Percentiles rank a stretch among this genome's conserved stretches.
Conservation (phyloP, 2,329 filamentous ascomycete species). For the Phialemoniopsis sp. region DNA sequence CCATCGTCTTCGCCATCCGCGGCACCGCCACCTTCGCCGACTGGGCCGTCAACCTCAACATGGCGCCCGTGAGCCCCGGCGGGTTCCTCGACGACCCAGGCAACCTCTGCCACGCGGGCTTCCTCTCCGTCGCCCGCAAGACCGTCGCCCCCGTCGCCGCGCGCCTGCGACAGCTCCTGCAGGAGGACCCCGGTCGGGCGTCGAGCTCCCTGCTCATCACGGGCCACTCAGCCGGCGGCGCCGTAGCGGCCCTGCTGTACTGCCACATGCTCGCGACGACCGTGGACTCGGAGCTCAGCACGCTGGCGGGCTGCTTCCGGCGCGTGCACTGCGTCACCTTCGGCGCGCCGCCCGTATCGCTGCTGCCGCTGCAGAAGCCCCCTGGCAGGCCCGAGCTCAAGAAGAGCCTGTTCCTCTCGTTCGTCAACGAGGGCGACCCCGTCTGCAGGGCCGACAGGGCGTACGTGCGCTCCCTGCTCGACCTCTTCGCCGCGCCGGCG, state of each 20-base stretch:
- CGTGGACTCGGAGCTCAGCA: constrained; percentile 64
- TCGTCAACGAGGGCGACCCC: constrained; percentile 84
- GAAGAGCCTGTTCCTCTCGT: constrained; percentile 73
- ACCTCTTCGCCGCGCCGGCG: constrained; percentile 61
- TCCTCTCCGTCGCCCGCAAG: constrained; percentile 68
- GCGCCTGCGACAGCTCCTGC: constrained; percentile 63
- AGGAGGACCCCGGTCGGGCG: constrained; percentile 65
- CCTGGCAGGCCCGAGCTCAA: constrained; percentile 32
- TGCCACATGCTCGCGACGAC: constrained; percentile 69
- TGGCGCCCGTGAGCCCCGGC: constrained; percentile 58
- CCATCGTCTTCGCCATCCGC: constrained; percentile 79
- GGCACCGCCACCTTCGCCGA: constrained; percentile 79
- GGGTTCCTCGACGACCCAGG: constrained; percentile 73
- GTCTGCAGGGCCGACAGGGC: constrained; percentile 72
- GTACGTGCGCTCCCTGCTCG: constrained; percentile 69
- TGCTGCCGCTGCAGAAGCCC: constrained; percentile 64
- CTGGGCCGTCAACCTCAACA: constrained; percentile 80
- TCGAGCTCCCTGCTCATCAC: constrained; percentile 74
- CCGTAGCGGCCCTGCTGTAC: constrained; percentile 76
- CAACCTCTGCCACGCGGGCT: constrained; percentile 79
- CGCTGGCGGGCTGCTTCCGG: constrained; percentile 67
- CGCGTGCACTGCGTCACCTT: constrained; percentile 82
- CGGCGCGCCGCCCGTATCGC: constrained; percentile 73
- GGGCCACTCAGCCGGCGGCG: constrained; percentile 82
- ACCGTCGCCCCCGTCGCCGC: constrained; percentile 73